Evolutionary conservation across 2,329 filamentous ascomycete species (phyloP), one percentile per base, ranked within the genome.

Genomic region (Raffaelea arxii): DNA sequence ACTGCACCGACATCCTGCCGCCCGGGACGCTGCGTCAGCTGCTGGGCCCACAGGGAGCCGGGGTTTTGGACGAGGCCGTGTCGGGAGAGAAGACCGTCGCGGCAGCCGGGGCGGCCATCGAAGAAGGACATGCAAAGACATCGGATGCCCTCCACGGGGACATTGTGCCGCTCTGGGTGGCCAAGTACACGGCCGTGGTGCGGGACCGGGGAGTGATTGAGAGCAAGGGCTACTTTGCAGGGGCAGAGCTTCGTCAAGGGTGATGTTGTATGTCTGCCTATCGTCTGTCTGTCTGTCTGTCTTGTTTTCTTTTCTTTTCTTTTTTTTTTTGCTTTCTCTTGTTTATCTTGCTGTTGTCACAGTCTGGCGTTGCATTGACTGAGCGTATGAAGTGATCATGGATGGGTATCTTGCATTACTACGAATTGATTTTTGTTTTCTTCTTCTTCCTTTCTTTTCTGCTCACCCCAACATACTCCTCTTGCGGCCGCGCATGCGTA

Each of bases 221-320:
- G 71, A 95, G 92, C 62, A 98, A 97, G 71, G 92, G 92, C 7
- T 97, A 96, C 65, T 96, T 96, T 70, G 91, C 91, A 2, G 80
- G 82, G 19, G 91, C 90, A 3, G 82, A 88, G 59, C 65, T 92
- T 53, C 68, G 70, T 41, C 69, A 71, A 46, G 49, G 50, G 41
- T 64, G 58, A 44, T 16, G 12, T 38, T 36, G 6, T 36, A 6
- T 36, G 9, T 32, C 27, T 32, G 27, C 40, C 41, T 25, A 30
- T 5, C n/a, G 12, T 22, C 35, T 35, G 27, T 49, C 14, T 30
- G 7, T 41, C 39, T 25, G n/a, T 11, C 22, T 32, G 19, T 47
- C 36, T 32, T 46, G 41, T 46, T 50, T 45, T 41, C 32, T 43
- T 43, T 44, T 19, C 25, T 41, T 43, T 41, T 18, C 35, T 35